Percentiles rank a stretch among this genome's conserved stretches.
Conservation (phyloP, 192 early-diverging fungal genomes). For the Entomortierella parvispora region DNA sequence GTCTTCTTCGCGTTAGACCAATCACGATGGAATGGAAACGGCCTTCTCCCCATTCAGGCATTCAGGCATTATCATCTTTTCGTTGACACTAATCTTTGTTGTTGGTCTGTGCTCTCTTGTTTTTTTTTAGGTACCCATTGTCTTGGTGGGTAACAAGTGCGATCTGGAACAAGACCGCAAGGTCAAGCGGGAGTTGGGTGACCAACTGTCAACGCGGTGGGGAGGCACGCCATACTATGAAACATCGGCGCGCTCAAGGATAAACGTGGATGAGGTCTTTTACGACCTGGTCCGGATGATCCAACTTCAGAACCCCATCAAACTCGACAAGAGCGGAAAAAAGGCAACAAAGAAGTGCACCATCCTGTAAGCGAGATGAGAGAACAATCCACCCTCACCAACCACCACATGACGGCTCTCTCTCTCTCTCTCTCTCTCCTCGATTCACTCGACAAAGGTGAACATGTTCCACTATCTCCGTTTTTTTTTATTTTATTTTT, state of each 20-base stretch:
- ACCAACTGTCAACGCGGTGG: conserved; percentile 70
- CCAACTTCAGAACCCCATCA: conserved; percentile 81
- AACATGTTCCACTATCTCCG: no score
- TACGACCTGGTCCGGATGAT: conserved; percentile 92
- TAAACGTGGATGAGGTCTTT: conserved; percentile 94
- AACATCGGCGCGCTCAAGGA: conserved; percentile 85
- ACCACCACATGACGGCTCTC: neutral
- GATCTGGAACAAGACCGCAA: conserved; percentile 81
- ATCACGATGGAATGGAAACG: no score
- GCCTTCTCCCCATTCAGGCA: no score
- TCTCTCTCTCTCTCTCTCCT: neutral
- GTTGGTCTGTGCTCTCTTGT: neutral
- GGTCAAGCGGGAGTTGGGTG: conserved; percentile 75
- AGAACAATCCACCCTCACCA: neutral
- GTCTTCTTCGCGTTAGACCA: no score
- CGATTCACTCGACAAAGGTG: no score
- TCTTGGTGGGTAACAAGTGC: conserved; percentile 94
- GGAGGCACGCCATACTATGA: conserved; percentile 83
- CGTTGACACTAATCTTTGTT: neutral
- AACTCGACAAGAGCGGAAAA: conserved; percentile 58
- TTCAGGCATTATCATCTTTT: no score
- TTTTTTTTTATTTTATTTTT: no score
- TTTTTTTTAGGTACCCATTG: conserved; percentile 82
- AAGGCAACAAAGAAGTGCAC: conserved; percentile 53
- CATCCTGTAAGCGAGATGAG: conserved; percentile 50